A percentile compares a stretch with the other conserved stretches of the same genome.
Evolutionary conservation across 2,329 filamentous ascomycete genomes (phyloP).

Genomic region (Saccharata proteae): DNA sequence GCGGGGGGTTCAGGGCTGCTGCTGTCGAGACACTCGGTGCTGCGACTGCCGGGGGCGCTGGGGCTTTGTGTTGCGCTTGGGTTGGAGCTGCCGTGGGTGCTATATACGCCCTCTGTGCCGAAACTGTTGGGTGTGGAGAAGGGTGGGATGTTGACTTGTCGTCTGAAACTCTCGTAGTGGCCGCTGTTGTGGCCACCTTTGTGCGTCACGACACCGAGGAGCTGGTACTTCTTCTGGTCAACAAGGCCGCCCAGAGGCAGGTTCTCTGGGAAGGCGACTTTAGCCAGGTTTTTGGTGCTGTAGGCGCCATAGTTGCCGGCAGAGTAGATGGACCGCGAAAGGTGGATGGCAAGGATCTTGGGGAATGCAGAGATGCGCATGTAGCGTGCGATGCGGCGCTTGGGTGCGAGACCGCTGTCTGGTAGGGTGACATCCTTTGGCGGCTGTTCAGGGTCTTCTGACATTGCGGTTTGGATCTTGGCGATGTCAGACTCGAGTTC

Average conservation of each 20-base stretch:
- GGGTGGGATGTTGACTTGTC: conserved; percentile 67
- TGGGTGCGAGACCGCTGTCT: conserved; percentile 61
- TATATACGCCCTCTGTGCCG: conserved; percentile 60
- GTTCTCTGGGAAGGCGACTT: conserved; percentile 83
- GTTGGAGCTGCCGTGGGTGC: conserved; percentile 37
- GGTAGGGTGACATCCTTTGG: conserved; percentile 64
- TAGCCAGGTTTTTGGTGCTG: conserved; percentile 88
- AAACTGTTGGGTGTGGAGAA: conserved; percentile 76
- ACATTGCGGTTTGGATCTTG: conserved; percentile 56
- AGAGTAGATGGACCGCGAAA: conserved; percentile 89
- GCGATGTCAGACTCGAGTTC: conserved; percentile 47
- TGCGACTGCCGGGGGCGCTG: conserved; percentile 10
- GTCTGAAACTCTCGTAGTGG: conserved; percentile 91
- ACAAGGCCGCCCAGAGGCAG: conserved; percentile 70
- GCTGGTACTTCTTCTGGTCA: conserved; percentile 65
- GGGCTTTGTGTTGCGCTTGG: conserved; percentile 35
- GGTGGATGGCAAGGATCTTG: conserved; percentile 79
- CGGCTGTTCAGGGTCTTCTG: conserved; percentile 68
- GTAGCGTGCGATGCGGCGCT: conserved; percentile 73
- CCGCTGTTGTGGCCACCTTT: conserved; percentile 93
- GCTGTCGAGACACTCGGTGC: conserved; percentile 16
- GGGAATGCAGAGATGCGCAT: conserved; percentile 81
- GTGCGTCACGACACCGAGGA: conserved; percentile 82
- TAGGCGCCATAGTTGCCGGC: conserved; percentile 52
- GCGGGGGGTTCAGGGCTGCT: conserved; percentile 2